Evolutionary conservation across 2,329 filamentous ascomycete genomes (phyloP).

Genomic region (Calonectria pauciramosa): DNA sequence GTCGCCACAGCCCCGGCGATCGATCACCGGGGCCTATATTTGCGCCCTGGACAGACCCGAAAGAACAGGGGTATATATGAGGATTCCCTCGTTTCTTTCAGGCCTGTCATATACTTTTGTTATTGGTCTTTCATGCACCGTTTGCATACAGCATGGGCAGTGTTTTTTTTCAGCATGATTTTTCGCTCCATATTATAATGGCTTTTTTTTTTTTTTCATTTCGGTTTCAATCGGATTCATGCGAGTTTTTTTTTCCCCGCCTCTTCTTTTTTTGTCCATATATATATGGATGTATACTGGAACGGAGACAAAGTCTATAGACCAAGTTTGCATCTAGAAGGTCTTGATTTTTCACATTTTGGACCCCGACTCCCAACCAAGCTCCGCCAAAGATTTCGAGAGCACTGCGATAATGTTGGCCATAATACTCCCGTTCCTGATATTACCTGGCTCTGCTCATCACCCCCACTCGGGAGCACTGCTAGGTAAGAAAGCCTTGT

Average conservation of each 20-base stretch:
- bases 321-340: constrained; percentile 45
- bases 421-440: constrained; percentile 9
- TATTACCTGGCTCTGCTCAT: background rate
- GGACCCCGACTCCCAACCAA: constrained; percentile 18
- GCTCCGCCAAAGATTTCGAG: background rate
- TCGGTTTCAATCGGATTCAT: constrained; percentile 13
- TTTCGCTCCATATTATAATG: constrained; percentile 30
- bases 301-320: constrained; percentile 36
- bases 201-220: constrained; percentile 8
- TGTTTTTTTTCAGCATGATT: constrained; percentile 28
- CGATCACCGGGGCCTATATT: constrained; percentile 12
- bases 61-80: constrained; percentile 24
- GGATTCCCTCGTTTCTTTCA: background rate
- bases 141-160: constrained; percentile 36
- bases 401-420: constrained; percentile 17
- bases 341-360: constrained; percentile 29
- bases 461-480: constrained; percentile 4
- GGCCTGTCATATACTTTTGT: constrained; percentile 24
- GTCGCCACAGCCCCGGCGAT: constrained; percentile 3
- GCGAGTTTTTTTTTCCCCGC: constrained; percentile 15
- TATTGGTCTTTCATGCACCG: constrained; percentile 31
- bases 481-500: background rate
- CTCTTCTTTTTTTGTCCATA: constrained; percentile 4
- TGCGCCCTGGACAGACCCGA: constrained; percentile 11
- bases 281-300: constrained; percentile 35